A percentile compares a stretch with the other conserved stretches of the same genome.
Evolutionary conservation across 2,329 filamentous ascomycete genomes (phyloP).

Genomic region (Ceratocystiopsis minuta): DNA sequence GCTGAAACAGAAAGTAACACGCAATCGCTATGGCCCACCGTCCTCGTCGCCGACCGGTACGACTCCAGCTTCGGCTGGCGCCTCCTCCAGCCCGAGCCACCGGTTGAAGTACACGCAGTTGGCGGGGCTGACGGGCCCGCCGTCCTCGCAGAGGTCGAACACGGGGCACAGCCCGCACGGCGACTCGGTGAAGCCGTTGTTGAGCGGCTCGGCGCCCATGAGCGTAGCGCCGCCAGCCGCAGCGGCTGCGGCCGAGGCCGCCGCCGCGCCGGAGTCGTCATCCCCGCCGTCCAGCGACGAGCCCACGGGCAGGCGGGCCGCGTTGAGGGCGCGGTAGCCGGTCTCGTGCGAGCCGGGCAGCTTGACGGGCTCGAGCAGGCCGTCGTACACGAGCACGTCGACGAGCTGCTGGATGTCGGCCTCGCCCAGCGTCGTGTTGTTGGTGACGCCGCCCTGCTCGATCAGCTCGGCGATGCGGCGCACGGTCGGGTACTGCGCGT

Average conservation of each 20-base stretch:
- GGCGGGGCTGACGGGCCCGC: slow-evolving; percentile 72
- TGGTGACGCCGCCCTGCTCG: slow-evolving; percentile 49
- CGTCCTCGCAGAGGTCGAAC: slow-evolving; percentile 80
- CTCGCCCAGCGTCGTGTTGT: slow-evolving; percentile 50
- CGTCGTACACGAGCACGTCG: slow-evolving; percentile 78
- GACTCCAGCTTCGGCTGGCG: slow-evolving; percentile 11
- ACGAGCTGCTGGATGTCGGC: slow-evolving; percentile 71
- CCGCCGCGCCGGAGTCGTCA: slow-evolving; percentile 16
- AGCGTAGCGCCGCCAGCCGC: slow-evolving; percentile 4
- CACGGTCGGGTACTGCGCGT: slow-evolving; percentile 64
- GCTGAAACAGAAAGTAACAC: too few species aligned
- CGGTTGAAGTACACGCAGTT: slow-evolving; percentile 83
- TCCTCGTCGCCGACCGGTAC: too few species aligned
- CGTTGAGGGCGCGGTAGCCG: slow-evolving; percentile 34
- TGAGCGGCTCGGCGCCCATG: slow-evolving; percentile 22
- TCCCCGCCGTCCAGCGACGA: slow-evolving; percentile 3
- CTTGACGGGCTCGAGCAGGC: slow-evolving; percentile 48
- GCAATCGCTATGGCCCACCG: too few species aligned
- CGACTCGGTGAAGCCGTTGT: slow-evolving; percentile 69
- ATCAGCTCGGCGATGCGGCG: slow-evolving; percentile 60
- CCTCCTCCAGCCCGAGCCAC: slow-evolving; percentile 47
- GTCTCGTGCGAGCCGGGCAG: slow-evolving; percentile 25
- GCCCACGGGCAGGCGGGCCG: slow-evolving; percentile 21
- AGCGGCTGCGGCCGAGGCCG: slow-evolving; percentile 7
- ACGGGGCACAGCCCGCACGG: slow-evolving; percentile 88